phyloP scores from a whole-genome alignment of 2,329 filamentous ascomycete species.

The Magnaporthiopsis incrustans region DNA sequence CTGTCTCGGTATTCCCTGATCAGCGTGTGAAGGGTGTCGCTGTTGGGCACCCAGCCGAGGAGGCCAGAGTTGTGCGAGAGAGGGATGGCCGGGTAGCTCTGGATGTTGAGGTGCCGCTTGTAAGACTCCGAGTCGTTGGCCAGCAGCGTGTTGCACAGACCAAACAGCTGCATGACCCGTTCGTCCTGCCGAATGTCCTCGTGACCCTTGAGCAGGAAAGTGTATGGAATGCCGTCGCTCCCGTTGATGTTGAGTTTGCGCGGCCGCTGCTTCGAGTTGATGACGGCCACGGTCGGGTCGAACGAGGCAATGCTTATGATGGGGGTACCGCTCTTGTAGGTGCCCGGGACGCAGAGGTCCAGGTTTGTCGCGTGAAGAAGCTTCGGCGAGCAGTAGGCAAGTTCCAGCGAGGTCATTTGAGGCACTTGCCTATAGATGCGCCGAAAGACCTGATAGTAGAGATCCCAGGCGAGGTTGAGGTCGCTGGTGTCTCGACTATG shows the following conservation, averaged over 20 bases:
- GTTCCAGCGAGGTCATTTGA: constrained; percentile 83
- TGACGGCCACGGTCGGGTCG: constrained; percentile 81
- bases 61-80: constrained; percentile 94
- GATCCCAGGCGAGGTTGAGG: constrained; percentile 96
- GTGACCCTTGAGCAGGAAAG: constrained; percentile 94
- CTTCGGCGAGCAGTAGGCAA: constrained; percentile 95
- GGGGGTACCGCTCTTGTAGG: constrained; percentile 70
- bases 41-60: constrained; percentile 94
- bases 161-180: constrained; percentile 98
- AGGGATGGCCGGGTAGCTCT: constrained; percentile 93
- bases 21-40: constrained; percentile 90
- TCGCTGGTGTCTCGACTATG: constrained; percentile 85
- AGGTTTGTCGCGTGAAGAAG: constrained; percentile 78
- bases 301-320: constrained; percentile 84
- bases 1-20: constrained; percentile 97
- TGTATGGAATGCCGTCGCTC: constrained; percentile 80
- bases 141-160: constrained; percentile 91
- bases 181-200: constrained; percentile 99
- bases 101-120: constrained; percentile 94
- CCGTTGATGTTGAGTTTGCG: constrained; percentile 82
- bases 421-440: constrained; percentile 90
- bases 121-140: constrained; percentile 92
- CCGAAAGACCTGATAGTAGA: constrained; percentile 97
- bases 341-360: constrained; percentile 91
- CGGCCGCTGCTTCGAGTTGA: constrained; percentile 94